Evolutionary conservation across 257 asterid genomes (phyloP), one percentile per base, ranked within the genome.

Genomic region (Orobanche coerulescens): DNA sequence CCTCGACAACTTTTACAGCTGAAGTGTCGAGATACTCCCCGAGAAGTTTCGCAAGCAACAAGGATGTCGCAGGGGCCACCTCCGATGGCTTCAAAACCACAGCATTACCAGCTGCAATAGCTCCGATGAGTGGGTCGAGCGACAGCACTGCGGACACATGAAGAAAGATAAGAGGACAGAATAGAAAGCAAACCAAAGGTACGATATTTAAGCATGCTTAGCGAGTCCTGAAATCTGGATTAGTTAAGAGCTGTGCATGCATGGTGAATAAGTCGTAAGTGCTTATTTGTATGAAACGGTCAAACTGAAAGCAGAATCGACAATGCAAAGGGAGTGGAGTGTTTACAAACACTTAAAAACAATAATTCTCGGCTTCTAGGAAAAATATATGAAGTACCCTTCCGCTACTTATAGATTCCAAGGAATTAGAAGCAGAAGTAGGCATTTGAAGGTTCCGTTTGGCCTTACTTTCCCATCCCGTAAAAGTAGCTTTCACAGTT

Each of bases 81-180:
- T 81, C 86, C 0, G 86, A 81, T 19, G 83, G 93, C 80, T 90
- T 90, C 77, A 90, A 66, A 28, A 90, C 93, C 30, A 90, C 90
- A 16, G 84, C 78, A 69, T 90, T 90, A 9, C 97, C 97, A 49
- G 97, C 97, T 33, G 97, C 94, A 49, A 90, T 75, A 20, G 97
- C 97, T 70, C 95, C 95, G n/a, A 87, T 68, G 58, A 86, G 74
- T 6, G 97, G 97, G 23, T 84, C 94, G 22, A 90, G 78, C 12
- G 95, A 75, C n/a, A 86, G 58, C 56, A 73, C 96, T 87, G 37
- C 1, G 10, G 44, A 1, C 34, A 53, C 13, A 22, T 7, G 68
- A 34, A 66, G 18, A 14, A 36, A 37, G 31, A 43, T 37, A 37
- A 56, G 12, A 44, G 19, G 24, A 40, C n/a, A 11, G 40, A 15